phyloP scores from a whole-genome alignment of 2,329 filamentous ascomycete species.

The Colletotrichum eleusines region DNA sequence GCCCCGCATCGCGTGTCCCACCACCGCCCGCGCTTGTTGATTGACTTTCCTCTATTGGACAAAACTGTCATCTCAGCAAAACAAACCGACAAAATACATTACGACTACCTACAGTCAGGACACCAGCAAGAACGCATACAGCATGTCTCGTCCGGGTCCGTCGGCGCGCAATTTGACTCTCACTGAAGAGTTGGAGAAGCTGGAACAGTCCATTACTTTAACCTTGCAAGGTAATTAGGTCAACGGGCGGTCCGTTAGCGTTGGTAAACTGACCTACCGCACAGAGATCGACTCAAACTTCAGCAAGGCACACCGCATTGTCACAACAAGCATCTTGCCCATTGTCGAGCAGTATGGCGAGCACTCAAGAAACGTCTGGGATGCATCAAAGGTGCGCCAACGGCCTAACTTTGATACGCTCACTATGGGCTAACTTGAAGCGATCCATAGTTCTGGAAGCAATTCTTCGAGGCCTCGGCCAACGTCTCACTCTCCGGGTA shows the following conservation, averaged over 20 bases:
- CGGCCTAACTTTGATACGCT: no score
- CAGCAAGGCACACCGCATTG: slow-evolving; percentile 94
- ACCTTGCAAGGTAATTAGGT: slow-evolving; percentile 81
- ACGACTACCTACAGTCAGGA: slow-evolving; percentile 10
- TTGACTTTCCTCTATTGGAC: slow-evolving; percentile 26
- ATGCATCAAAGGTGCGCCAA: slow-evolving; percentile 83
- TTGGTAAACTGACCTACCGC: not conserved
- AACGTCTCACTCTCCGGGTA: slow-evolving; percentile 97
- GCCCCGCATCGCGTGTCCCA: slow-evolving; percentile 51
- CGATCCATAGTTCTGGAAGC: slow-evolving; percentile 89
- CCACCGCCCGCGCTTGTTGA: slow-evolving; percentile 31
- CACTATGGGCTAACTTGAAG: slow-evolving; percentile 12
- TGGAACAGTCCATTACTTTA: slow-evolving; percentile 96
- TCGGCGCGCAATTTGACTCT: slow-evolving; percentile 75
- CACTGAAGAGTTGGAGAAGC: slow-evolving; percentile 93
- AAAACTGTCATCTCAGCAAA: slow-evolving; percentile 28
- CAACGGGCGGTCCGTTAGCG: slow-evolving; percentile 26
- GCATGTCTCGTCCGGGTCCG: slow-evolving; percentile 64
- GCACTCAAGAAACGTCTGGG: slow-evolving; percentile 94
- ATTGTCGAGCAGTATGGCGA: slow-evolving; percentile 96
- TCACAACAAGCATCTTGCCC: slow-evolving; percentile 92
- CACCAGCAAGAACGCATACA: slow-evolving; percentile 16
- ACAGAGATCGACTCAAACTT: slow-evolving; percentile 99
- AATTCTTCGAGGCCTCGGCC: slow-evolving; percentile 98
- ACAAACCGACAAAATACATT: slow-evolving; percentile 8